Base-by-base conservation (phyloP, 768 basidiomycete genomes). In the Phaeotremella skinneri region DNA sequence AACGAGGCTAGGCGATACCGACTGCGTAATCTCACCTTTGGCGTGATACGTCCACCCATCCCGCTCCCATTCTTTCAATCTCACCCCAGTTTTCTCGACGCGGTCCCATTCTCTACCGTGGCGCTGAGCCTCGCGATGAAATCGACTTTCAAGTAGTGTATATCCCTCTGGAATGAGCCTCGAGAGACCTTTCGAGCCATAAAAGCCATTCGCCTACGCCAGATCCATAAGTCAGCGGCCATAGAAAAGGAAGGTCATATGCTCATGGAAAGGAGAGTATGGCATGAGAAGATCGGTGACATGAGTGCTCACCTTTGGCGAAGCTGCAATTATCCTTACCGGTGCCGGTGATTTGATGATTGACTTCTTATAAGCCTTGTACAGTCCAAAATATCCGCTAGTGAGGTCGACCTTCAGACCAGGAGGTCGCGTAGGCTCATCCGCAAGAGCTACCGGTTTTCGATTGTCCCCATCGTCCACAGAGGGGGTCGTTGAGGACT, bases 41-140 rank as follows among this genome's bases (percentile, higher is more conserved):
- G 96, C 90, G 71, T 99, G 96, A 78, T 99, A 99, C 1, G 96
- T 98, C 96, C 96, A 99, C 2, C 87, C 90, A 23, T 81, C 79
- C 63, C 83, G 83, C 70, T 85, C 83, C 96, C 96, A 99, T 76
- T 99, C 94, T 58, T 80, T 82, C 61, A 99, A 80, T 55, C 85
- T 81, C 23, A 99, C 82, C 0, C 85, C 84, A 31, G 78, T 69
- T 3, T 55, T 63, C n/a, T 41, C 52, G 49, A 54, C 57, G 27
- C 56, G 47, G 49, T 63, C 52, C 66, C 64, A 72, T 6, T 54
- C 52, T 48, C 74, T 45, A 20, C 69, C 68, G 39, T 62, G 39
- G 21, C 62, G 42, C 2, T 67, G 56, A 5, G 68, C 64, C 29
- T 75, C 75, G n/a, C 61, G 50, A 48, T 74, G 63, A 53, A 99